Conservation (phyloP, 495 filamentous ascomycete genomes). For the Lophium mytilinum region DNA sequence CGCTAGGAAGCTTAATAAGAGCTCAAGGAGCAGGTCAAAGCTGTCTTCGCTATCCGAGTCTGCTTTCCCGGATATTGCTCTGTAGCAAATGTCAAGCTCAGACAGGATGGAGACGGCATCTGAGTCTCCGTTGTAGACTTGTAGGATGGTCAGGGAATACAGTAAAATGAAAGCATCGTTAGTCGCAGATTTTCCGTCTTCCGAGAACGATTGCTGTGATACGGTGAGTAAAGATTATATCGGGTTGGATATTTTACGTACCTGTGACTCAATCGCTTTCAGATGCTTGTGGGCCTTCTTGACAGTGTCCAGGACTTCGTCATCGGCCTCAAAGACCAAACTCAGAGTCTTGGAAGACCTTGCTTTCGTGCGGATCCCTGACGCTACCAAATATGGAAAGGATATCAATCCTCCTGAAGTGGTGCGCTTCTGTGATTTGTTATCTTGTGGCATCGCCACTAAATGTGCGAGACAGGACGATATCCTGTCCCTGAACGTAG, state of each 20-base stretch:
- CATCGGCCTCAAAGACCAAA: slow-evolving; percentile 41
- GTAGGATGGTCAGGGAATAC: slow-evolving; percentile 76
- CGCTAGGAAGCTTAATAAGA: slow-evolving; percentile 77
- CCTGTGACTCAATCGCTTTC: slow-evolving; percentile 29
- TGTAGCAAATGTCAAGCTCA: slow-evolving; percentile 64
- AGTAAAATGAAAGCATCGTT: slow-evolving; percentile 65
- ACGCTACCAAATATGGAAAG: slow-evolving; percentile 41
- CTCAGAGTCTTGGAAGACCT: slow-evolving; percentile 29
- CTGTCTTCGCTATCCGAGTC: not conserved
- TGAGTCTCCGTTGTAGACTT: slow-evolving; percentile 80
- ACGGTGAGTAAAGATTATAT: not conserved
- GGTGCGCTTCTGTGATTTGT: not conserved
- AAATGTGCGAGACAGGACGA: slow-evolving; percentile 61
- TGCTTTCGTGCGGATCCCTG: slow-evolving; percentile 42
- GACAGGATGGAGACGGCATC: slow-evolving; percentile 71
- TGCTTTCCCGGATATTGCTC: slow-evolving; percentile 49
- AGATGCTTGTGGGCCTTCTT: slow-evolving; percentile 58
- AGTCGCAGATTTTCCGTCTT: slow-evolving; percentile 20
- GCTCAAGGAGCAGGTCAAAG: slow-evolving; percentile 58
- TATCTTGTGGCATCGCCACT: slow-evolving; percentile 34
- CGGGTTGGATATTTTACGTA: not conserved
- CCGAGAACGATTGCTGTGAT: not conserved
- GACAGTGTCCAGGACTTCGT: slow-evolving; percentile 56
- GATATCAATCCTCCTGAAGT: slow-evolving; percentile 14
- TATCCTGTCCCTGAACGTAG: slow-evolving; percentile 60